Base-by-base conservation (phyloP, 495 filamentous ascomycete genomes). In the Penicillium paxilli region DNA sequence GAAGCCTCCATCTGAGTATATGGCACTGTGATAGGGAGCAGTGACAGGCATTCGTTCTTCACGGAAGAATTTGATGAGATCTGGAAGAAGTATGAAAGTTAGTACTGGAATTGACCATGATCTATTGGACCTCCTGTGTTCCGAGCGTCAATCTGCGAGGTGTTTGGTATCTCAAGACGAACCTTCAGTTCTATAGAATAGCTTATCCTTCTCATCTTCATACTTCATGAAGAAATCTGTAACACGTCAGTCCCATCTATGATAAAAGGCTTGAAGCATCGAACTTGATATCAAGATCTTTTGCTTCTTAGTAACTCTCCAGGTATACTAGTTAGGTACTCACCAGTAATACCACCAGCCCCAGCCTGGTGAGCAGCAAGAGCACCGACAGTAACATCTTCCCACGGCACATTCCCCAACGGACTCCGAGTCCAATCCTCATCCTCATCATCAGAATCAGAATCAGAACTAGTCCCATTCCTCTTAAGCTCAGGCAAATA, bases 401-500 rank as follows among this genome's bases (percentile, higher is more conserved):
- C 53, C 78, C 74, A 80, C 8, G 55, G 23, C 14, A 79, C 59
- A 20, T 33, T 28, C 4, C 67, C 68, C 12, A 62, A 47, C 0
- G 68, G 62, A 41, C 50, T 44, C n/a, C n/a, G n/a, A n/a, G n/a
- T n/a, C n/a, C n/a, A n/a, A n/a, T n/a, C n/a, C n/a, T n/a, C n/a
- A n/a, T n/a, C n/a, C n/a, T n/a, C n/a, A n/a, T n/a, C n/a, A n/a
- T n/a, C n/a, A n/a, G n/a, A n/a, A n/a, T n/a, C n/a, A n/a, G n/a
- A n/a, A n/a, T n/a, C n/a, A n/a, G n/a, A n/a, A 6, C 35, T 42
- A 16, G 17, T 41, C 11, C 26, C 30, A 23, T 51, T 59, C 16
- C 19, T 45, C 59, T 6, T 12, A 57, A 85, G 73, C 54, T 85
- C 80, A 1, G 83, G 82, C 0, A 84, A 63, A 52, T 77, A 80